Evolutionary conservation across 2,329 filamentous ascomycete genomes (phyloP), one percentile per base, ranked within the genome.

Genomic region (Cryphonectria parasitica): DNA sequence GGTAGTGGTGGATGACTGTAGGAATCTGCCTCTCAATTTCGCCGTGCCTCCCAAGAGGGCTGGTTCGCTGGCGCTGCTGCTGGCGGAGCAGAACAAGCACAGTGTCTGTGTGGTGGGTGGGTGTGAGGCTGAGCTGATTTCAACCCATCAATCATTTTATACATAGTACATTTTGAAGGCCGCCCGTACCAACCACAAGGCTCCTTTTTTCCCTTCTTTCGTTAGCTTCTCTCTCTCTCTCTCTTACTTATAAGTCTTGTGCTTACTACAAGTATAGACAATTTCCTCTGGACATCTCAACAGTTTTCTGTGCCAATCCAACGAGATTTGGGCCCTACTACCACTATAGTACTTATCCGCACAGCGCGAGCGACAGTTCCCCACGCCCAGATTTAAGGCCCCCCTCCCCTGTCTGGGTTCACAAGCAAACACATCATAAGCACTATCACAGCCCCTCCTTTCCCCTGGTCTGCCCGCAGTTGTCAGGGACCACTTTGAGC

Each of bases 121-220:
- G 64, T 52, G 45, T 66, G 64, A 43, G 64, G 64, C 64, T 66
- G 49, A 66, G 64, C 64, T 65, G 22, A 19, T n/a, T 54, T 31
- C 15, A 6, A n/a, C 45, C 45, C 45, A 49, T n/a, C 41, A 43
- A 49, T n/a, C 4, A n/a, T 3, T 66, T 66, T 66, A 66, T 66
- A 66, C 36, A 39, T 39, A 39, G 36, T 39, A 39, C 64, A 66
- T n/a, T 66, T 66, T 54, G 4, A 22, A 22, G 19, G 10, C 45
- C 43, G 10, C 31, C 43, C 49, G 7, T 56, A n/a, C 22, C 49
- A 39, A 41, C 64, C 2, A 41, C 36, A 3, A 56, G 11, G 19
- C 43, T 15, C 10, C 8, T 25, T n/a, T 1, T 62, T 25, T 25
- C 31, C 3, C 10, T 13, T 64, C 11, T 4, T 36, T 22, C 31